phyloP scores from a whole-genome alignment of 495 filamentous ascomycete species.

The Baudoinia panamericana region DNA sequence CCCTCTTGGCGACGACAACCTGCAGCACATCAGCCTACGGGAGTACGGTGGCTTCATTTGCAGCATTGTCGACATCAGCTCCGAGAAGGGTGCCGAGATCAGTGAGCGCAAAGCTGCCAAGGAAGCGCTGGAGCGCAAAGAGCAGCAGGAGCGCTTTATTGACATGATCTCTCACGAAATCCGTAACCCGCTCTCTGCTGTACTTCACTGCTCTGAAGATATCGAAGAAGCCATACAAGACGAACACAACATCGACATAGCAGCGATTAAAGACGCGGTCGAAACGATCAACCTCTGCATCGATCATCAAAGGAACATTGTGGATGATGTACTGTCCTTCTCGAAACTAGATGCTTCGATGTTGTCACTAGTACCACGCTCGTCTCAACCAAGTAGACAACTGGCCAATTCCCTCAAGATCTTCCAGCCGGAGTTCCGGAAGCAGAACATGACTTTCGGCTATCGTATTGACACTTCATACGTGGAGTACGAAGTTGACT shows the following conservation, averaged over 20 bases:
- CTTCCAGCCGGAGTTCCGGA: constrained; percentile 28
- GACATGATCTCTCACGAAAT: constrained; percentile 25
- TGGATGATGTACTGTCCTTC: constrained; percentile 30
- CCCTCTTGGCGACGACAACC: constrained; percentile 23
- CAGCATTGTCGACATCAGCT: constrained; percentile 27
- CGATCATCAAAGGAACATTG: constrained; percentile 26
- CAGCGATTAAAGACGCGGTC: constrained; percentile 23
- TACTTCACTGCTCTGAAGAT: constrained; percentile 29
- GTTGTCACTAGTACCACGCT: constrained; percentile 24
- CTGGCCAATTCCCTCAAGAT: constrained; percentile 25
- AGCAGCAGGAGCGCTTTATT: constrained; percentile 31
- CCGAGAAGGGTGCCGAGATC: constrained; percentile 27
- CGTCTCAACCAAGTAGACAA: constrained; percentile 21
- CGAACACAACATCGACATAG: constrained; percentile 6
- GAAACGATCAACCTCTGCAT: constrained; percentile 29
- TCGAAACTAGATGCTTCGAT: constrained; percentile 31
- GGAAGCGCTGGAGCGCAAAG: constrained; percentile 26
- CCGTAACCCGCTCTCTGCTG: constrained; percentile 28
- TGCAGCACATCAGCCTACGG: constrained; percentile 12
- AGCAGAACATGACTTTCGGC: constrained; percentile 24
- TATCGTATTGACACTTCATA: constrained; percentile 26
- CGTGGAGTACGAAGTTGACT: constrained; percentile 20
- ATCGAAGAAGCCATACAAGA: constrained; percentile 21
- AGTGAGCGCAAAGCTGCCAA: constrained; percentile 25
- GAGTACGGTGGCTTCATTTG: constrained; percentile 28